Evolutionary conservation across 768 basidiomycete species (phyloP), one percentile per base, ranked within the genome.

Genomic region (Rhodotorula kratochvilovae): DNA sequence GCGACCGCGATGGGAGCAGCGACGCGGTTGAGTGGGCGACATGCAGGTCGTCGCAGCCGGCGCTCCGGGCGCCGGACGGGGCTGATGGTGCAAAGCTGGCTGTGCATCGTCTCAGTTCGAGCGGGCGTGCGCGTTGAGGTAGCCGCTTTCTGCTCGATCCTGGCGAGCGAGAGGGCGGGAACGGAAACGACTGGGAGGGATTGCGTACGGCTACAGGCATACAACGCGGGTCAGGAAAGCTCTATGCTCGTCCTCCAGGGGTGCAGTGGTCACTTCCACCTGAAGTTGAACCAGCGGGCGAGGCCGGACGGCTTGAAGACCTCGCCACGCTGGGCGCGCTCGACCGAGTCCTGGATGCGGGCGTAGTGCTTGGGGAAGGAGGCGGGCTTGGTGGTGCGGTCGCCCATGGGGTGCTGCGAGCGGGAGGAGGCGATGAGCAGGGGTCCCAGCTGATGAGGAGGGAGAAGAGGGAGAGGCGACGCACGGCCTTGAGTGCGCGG

Each of bases 351-450:
- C 27, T 48, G 27, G 61, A 73, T 66, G 56, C 72, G 61, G 35
- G 64, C 33, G 53, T 73, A 73, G 61, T 73, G 72, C 31, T 73
- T 73, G 2, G 72, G 67, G 56, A 69, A 63, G 39, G 64, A 66
- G 3, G 67, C 72, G 10, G 72, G 72, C 56, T 69, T 69, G 23
- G 46, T 59, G n/a, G 72, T 73, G 11, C 61, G 48, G 15, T 66
- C 57, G 5, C 64, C 51, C 43, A 69, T 66, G 1, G 72, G 72
- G 46, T 66, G 29, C 72, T 73, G 61, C 25, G 10, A 23, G 48
- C 29, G 46, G 1, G 33, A 8, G 1, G 25, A 67, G 23, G 19
- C 35, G 51, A 53, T 13, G 51, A 5, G 17, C 29, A 3, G 15
- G 43, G 56, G 54, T 16, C 42, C 13, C 11, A 27, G 36, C 39